Base-by-base conservation (phyloP, 2,329 filamentous ascomycete species). In the Epichloe uncinata region DNA sequence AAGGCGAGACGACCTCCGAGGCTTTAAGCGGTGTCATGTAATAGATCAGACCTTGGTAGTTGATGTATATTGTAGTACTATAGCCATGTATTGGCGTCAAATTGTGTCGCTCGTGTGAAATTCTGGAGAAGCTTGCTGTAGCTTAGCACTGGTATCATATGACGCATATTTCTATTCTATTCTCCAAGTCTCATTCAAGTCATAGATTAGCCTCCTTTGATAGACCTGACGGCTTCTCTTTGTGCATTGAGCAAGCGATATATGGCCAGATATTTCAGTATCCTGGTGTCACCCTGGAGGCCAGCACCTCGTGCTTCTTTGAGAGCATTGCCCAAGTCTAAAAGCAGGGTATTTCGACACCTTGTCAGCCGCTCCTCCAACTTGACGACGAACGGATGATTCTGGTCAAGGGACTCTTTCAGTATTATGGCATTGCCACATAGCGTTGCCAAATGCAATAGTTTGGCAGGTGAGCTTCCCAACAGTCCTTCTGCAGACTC, bases 11-110 rank as follows among this genome's bases (percentile, higher is more conserved):
- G 45, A 71, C 72, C 42, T 69, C 75, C 26, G 73, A 69, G 43
- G 68, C 77, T 53, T 60, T 84, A 58, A 69, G 73, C 48, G 71
- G 71, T 20, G 69, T 73, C 53, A 80, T 79, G 73, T 78, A 75
- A 69, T 53, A 48, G 49, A 45, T 20, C 18, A 16, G 9, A 11
- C 37, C 11, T 20, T 16, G 38, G 26, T 6, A 47, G 13, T 34
- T 6, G 6, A 47, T 50, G 52, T 64, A 58, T 61, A 64, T 57
- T 69, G 68, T 69, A 69, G 68, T 69, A 69, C 58, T 57, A 66
- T 68, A 69, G 66, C 62, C 56, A 62, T 53, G 56, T 57, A 59
- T 55, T 53, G 44, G 52, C 38, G 60, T 53, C 56, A 56, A 59
- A 49, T 49, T 47, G 40, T 49, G 16, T 54, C 37, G 38, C 18